Percentiles rank a stretch among this genome's conserved stretches.
phyloP scores from a whole-genome alignment of 768 basidiomycete genomes.

The Pisolithus tinctorius region DNA sequence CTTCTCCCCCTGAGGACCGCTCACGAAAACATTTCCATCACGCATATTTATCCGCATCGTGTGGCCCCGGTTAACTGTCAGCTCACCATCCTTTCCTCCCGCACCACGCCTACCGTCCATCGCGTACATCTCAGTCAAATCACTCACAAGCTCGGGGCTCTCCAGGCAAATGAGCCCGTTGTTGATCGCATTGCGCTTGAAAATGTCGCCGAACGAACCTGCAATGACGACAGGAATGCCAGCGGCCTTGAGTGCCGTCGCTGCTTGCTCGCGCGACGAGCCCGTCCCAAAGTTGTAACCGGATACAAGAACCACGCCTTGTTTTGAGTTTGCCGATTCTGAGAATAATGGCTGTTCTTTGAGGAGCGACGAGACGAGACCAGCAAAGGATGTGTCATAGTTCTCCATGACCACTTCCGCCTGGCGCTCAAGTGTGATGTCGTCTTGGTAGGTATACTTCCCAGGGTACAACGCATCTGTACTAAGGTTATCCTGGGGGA shows the following conservation, averaged over 20 bases:
- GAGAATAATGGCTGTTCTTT: conserved; percentile 13
- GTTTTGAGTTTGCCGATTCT: conserved; percentile 29
- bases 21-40: conserved; percentile 62
- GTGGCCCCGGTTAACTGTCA: conserved; percentile 76
- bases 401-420: conserved; percentile 99
- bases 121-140: conserved; percentile 71
- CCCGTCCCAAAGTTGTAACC: conserved; percentile 99
- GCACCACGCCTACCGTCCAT: conserved; percentile 68
- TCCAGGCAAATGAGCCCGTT: conserved; percentile 96
- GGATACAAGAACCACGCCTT: conserved; percentile 76
- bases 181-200: conserved; percentile 98
- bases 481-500: conserved; percentile 95
- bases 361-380: conserved; percentile 51
- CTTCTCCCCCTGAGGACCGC: conserved; percentile 35
- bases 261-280: conserved; percentile 96
- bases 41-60: conserved; percentile 59
- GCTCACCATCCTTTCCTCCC: conserved; percentile 74
- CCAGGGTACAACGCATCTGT: conserved; percentile 99
- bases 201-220: conserved; percentile 99
- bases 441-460: conserved; percentile 99
- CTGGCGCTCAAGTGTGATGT: conserved; percentile 91
- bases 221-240: conserved; percentile 88
- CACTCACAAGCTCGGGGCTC: conserved; percentile 80
- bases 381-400: conserved; percentile 86
- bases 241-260: conserved; percentile 91